phyloP scores from a whole-genome alignment of 805 yeast species.

The Maudiozyma serrabonitensis region DNA sequence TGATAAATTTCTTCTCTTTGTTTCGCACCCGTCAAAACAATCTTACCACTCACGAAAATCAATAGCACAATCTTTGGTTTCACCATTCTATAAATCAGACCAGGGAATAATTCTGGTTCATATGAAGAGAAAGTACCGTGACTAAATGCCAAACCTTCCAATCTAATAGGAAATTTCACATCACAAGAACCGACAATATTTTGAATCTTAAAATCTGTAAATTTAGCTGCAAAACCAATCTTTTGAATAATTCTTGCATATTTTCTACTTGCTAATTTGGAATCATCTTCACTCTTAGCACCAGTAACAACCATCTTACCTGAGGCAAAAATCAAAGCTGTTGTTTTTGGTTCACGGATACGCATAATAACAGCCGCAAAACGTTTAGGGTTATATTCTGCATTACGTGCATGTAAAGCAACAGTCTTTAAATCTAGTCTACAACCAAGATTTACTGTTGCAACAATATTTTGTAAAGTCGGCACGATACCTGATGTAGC shows the following conservation, averaged over 20 bases:
- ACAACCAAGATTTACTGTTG: slow-evolving; percentile 94
- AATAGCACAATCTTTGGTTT: slow-evolving; percentile 94
- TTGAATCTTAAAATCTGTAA: slow-evolving; percentile 95
- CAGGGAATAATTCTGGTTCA: slow-evolving; percentile 97
- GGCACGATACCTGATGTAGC: slow-evolving; percentile 95
- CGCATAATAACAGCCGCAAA: slow-evolving; percentile 99
- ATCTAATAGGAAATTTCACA: slow-evolving; percentile 92
- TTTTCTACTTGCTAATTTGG: slow-evolving; percentile 95
- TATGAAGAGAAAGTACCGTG: slow-evolving; percentile 98
- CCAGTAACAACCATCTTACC: slow-evolving; percentile 99
- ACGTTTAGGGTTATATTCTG: slow-evolving; percentile 97
- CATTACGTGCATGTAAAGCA: slow-evolving; percentile 97
- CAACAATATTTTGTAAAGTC: slow-evolving; percentile 87
- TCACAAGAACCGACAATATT: slow-evolving; percentile 98
- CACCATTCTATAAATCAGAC: slow-evolving; percentile 97
- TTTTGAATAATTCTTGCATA: slow-evolving; percentile 97
- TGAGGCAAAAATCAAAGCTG: slow-evolving; percentile 94
- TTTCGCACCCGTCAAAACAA: slow-evolving; percentile 96
- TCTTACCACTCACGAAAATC: slow-evolving; percentile 94
- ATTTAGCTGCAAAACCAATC: slow-evolving; percentile 94
- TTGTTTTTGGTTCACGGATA: slow-evolving; percentile 96
- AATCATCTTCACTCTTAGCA: slow-evolving; percentile 97
- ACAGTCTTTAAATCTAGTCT: slow-evolving; percentile 92
- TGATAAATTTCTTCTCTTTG: slow-evolving; percentile 97
- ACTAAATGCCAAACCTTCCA: slow-evolving; percentile 94